A percentile compares a stretch with the other conserved stretches of the same genome.
Evolutionary conservation across 1,284 basidiomycete genomes (phyloP).

Genomic region (Ceratobasidium sp.): DNA sequence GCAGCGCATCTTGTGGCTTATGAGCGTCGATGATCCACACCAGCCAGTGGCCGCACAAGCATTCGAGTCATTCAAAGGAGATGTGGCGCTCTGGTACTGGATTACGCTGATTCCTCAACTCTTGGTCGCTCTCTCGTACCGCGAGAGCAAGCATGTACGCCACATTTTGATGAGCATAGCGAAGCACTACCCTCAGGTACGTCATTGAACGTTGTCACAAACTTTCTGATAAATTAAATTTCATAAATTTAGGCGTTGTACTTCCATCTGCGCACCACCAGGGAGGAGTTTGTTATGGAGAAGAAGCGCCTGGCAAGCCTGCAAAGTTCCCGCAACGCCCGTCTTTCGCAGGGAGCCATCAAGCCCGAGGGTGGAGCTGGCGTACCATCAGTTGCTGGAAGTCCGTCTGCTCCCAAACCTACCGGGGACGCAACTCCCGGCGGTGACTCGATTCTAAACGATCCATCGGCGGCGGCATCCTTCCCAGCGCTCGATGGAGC

Average conservation of each 20-base stretch:
- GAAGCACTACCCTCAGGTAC: conserved; percentile 92
- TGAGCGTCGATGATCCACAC: conserved; percentile 89
- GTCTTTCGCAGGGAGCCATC: conserved; percentile 49
- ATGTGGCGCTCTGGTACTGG: conserved; percentile 99
- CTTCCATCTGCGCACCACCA: conserved; percentile 92
- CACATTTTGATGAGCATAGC: conserved; percentile 92
- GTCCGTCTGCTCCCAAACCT: conserved; percentile 44
- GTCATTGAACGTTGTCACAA: conserved; percentile 52
- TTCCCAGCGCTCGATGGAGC: conserved; percentile 45
- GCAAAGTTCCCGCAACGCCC: conserved; percentile 52
- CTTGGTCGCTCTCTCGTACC: conserved; percentile 89
- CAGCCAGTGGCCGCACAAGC: conserved; percentile 81
- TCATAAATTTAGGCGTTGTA: conserved; percentile 81
- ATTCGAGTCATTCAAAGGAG: conserved; percentile 97
- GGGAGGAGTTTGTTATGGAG: conserved; percentile 79
- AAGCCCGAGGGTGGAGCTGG: conserved; percentile 52
- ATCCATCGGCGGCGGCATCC: conserved; percentile 17
- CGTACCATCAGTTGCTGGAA: conserved; percentile 43
- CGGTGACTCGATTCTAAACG: not conserved
- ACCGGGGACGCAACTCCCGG: conserved; percentile 47
- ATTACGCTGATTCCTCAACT: conserved; percentile 97
- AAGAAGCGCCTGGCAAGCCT: conserved; percentile 48
- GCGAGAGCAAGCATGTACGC: conserved; percentile 93
- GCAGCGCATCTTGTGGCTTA: conserved; percentile 94
- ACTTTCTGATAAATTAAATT: conserved; percentile 29